Base-by-base conservation (phyloP, 1,139 yeast genomes). In the Protomyces arabidopsidicola region DNA sequence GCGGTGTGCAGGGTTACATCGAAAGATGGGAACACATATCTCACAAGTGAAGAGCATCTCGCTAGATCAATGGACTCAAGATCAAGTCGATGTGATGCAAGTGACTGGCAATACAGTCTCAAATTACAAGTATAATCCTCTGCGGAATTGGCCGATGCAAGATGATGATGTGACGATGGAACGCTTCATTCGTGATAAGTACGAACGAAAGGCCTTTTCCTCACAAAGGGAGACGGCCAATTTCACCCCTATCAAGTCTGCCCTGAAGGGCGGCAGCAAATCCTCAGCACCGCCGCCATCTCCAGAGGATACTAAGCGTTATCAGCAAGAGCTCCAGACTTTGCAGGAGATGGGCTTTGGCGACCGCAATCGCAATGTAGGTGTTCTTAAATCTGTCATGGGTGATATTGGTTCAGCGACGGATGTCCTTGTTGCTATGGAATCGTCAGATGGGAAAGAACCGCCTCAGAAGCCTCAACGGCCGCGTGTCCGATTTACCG, bases 1-100 rank as follows among this genome's bases (percentile, higher is more conserved):
- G 14, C 74, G 86, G 66, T 84, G 88, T 76, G 86, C 87, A 14
- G 80, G 84, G 22, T 75, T 81, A 36, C 95, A 88, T 74, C 78
- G 88, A 70, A 79, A 83, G 60, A 74, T 87, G 66, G 88, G 88
- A 0, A 73, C 82, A 0, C 82, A 81, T 66, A 74, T 86, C 3
- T 84, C 90, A 10, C 79, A 79, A 66, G 86, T 87, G 3, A 83
- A 87, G 68, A 85, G 90, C 0, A 75, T 88, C 65, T 84, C 91
- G 1, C 77, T 87, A 71, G 95, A 88, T 70, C 75, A 71, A 3
- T 84, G 88, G 88, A 68, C 77, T 0, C 68, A 70, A 3, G 79
- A 77, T 38, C 83, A 84, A 70, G 73, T 84, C 34, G 77, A 75
- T 67, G 73, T 73, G 56, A 75, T 77, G 68, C 82, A 85, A 84